Evolutionary conservation across 495 filamentous ascomycete genomes (phyloP), one percentile per base, ranked within the genome.

Genomic region (Podospora comata): DNA sequence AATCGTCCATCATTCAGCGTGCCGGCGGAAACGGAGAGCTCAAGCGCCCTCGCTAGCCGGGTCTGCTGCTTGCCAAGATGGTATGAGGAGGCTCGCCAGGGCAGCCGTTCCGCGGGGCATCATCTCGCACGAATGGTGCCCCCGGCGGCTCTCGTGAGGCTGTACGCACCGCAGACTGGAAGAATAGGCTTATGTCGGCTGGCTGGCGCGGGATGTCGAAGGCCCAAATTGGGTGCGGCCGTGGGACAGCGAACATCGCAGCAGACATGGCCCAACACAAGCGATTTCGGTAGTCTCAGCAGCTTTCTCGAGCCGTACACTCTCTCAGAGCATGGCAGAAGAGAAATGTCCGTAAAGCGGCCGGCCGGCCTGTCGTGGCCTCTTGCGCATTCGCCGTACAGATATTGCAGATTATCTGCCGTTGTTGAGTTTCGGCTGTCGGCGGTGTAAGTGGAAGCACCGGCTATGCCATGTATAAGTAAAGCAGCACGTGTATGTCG

Each of bases 181-280:
- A 66, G 63, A 68, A 73, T 70, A 71, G 68, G 69, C 60, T 70
- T 65, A 63, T 60, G 59, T 73, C 67, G 67, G 65, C 32, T 65
- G 30, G 53, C 55, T 68, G 32, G 69, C 69, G 73, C 60, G 73
- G 73, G 72, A 74, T 76, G 70, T 72, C 66, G 20, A 65, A 23
- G 7, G 48, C 60, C 30, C 64, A 18, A 62, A 28, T 60, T 53
- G 26, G 57, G 26, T 32, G 61, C 30, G 30, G 30, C 16, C 34
- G 61, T 63, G 61, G 61, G 61, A 61, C 30, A 30, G 13, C 39
- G 39, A 48, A 48, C 39, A 32, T 20, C n/a, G 56, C 27, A n/a
- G 6, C 19, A 64, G 18, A 48, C 28, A 28, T 23, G 11, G 3
- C 19, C 58, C 18, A 64, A 54, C 62, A 64, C 57, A 39, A 39